Evolutionary conservation across 768 basidiomycete genomes (phyloP), one percentile per base, ranked within the genome.

Genomic region (Exidia glandulosa): DNA sequence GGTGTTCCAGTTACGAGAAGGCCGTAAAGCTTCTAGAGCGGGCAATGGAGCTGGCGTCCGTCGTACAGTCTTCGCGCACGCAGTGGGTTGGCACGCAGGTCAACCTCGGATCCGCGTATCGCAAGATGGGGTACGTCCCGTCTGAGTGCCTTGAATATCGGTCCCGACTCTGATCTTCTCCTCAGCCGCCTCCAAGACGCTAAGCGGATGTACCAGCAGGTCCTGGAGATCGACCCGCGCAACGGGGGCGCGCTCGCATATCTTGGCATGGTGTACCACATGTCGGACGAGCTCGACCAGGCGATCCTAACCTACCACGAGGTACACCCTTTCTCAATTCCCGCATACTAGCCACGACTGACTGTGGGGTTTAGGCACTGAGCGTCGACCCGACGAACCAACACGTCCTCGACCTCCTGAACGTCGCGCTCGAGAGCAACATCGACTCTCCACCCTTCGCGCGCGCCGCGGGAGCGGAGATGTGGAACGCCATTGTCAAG

Each of bases 241-340:
- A 83, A 88, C 62, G 78, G 88, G 1, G 79, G 84, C 12, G 93
- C 92, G 2, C 82, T 94, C 57, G 87, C 88, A 3, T 91, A 90
- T 67, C 76, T 97, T 1, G 96, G 93, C n/a, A 84, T 96, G 70
- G 85, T 95, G 2, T 77, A 87, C 65, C 93, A 96, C 64, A 75
- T 90, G 19, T 74, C 84, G 63, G 83, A 82, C 27, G 77, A 90
- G 55, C 71, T 86, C 5, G 86, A 94, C 64, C 79, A 80, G 13
- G 90, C 95, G 2, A 94, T 99, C 64, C 74, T 91, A 36, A 86
- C 85, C 62, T 98, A 96, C 65, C 96, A 99, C 69, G 90, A 94
- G 76, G 94, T 93, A 58, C 37, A 83, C 61, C 3, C 12, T 29
- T 3, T 19, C 29, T 5, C n/a, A 30, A 19, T 41, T 3, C 32